Evolutionary conservation across 768 basidiomycete species (phyloP).

Genomic region (Pleurotus platypus): DNA sequence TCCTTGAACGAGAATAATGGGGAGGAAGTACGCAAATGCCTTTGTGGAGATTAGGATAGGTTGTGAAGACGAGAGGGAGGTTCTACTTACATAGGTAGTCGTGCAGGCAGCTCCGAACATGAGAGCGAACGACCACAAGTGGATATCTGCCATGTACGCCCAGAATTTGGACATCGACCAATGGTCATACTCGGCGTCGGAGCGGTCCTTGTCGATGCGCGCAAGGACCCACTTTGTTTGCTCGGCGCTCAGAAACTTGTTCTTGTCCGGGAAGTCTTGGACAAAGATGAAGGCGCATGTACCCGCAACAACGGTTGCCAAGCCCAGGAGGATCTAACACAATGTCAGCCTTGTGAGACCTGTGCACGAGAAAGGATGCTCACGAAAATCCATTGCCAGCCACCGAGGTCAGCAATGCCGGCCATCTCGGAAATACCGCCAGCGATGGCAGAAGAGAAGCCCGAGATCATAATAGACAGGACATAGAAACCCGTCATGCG

Average conservation of each 20-base stretch:
- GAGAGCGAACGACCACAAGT: slow-evolving; percentile 24
- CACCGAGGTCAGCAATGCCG: slow-evolving; percentile 21
- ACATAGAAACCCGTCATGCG: slow-evolving; percentile 20
- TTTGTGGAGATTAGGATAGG: neutral
- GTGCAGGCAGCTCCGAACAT: slow-evolving; percentile 31
- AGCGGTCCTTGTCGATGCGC: slow-evolving; percentile 33
- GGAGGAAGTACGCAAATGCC: slow-evolving; percentile 25
- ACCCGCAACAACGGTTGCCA: slow-evolving; percentile 26
- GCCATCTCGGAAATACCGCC: slow-evolving; percentile 18
- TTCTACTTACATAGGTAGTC: slow-evolving; percentile 29
- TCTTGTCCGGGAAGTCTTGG: slow-evolving; percentile 32
- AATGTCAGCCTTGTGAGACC: neutral
- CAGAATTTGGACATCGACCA: slow-evolving; percentile 26
- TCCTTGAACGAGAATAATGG: slow-evolving; percentile 27
- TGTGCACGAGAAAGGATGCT: slow-evolving; percentile 10
- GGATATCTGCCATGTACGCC: slow-evolving; percentile 32
- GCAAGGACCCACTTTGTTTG: slow-evolving; percentile 26
- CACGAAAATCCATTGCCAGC: slow-evolving; percentile 36
- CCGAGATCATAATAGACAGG: slow-evolving; percentile 15
- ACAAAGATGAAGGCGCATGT: slow-evolving; percentile 26
- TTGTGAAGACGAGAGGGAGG: neutral
- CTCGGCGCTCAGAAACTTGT: slow-evolving; percentile 29
- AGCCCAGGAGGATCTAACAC: slow-evolving; percentile 19
- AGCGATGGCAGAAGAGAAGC: slow-evolving; percentile 24
- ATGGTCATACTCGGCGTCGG: slow-evolving; percentile 32